These are phyloP conservation scores for Pestalotiopsis sp. DNA, from an alignment of 2,329 filamentous ascomycete species.

Conservation along the genomic window DNA sequence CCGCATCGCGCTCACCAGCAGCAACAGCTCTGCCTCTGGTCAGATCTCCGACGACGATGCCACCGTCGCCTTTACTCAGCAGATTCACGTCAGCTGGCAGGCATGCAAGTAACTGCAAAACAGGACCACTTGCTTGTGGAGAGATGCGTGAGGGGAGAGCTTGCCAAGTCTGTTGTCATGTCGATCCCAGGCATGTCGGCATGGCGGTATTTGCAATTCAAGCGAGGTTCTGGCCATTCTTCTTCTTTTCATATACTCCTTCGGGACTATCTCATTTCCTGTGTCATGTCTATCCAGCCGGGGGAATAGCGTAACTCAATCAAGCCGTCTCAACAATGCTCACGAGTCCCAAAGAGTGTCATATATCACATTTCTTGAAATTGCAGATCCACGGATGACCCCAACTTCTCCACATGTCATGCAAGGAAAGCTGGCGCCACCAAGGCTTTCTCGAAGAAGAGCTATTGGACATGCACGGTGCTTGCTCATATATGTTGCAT, in stretches of 20 bases:
- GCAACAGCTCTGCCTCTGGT: constrained; percentile 37
- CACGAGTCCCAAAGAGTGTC: not conserved
- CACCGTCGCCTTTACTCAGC: constrained; percentile 45
- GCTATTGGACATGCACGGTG: not conserved
- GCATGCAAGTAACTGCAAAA: constrained; percentile 20
- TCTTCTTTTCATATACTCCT: not conserved
- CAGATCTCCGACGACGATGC: constrained; percentile 47
- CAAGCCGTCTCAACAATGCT: constrained; percentile 1
- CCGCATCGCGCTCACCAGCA: constrained; percentile 42
- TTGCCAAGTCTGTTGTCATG: not conserved
- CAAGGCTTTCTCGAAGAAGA: not conserved
- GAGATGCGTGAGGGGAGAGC: not conserved
- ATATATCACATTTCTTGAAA: not conserved
- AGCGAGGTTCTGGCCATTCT: not conserved
- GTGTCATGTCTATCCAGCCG: not conserved
- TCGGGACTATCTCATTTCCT: not conserved
- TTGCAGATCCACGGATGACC: not conserved
- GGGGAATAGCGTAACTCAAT: constrained; percentile 13
- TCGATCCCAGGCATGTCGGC: not conserved
- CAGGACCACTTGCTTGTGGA: not conserved
- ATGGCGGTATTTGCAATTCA: not conserved
- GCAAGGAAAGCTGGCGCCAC: not conserved
- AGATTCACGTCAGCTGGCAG: constrained; percentile 44
- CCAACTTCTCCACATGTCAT: not conserved
- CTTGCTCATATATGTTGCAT: not conserved